Evolutionary conservation across 1,139 yeast species (phyloP).

Genomic region (Geotrichum carabidarum): DNA sequence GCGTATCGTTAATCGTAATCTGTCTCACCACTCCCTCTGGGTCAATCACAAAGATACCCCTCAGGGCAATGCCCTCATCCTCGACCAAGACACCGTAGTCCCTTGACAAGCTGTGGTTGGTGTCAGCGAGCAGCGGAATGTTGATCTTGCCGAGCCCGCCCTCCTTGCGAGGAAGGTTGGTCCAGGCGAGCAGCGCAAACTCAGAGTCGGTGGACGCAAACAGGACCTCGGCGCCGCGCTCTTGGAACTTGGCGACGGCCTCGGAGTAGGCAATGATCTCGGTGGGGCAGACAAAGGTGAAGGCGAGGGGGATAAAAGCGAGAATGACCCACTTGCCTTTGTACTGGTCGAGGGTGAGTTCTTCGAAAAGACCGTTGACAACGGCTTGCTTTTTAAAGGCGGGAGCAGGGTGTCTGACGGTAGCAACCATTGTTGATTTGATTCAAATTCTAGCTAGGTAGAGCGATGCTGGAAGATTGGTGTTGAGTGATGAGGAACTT

Average conservation of each 20-base stretch:
- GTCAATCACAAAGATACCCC: constrained; percentile 97
- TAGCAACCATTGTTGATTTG: constrained; percentile 63
- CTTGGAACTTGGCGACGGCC: constrained; percentile 83
- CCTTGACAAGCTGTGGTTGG: constrained; percentile 88
- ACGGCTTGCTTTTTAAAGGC: constrained; percentile 94
- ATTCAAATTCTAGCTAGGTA: not conserved
- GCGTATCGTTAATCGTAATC: constrained; percentile 94
- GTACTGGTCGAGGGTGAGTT: constrained; percentile 87
- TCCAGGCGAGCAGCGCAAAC: constrained; percentile 96
- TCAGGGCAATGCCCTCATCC: constrained; percentile 93
- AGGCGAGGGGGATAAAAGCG: constrained; percentile 96
- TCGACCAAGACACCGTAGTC: constrained; percentile 96
- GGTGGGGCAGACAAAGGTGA: constrained; percentile 98
- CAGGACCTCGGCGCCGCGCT: constrained; percentile 79
- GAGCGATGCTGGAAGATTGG: not conserved
- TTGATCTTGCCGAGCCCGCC: constrained; percentile 96
- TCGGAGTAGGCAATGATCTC: constrained; percentile 98
- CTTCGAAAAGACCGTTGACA: constrained; percentile 91
- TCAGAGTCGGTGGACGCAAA: constrained; percentile 98
- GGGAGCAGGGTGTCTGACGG: constrained; percentile 94
- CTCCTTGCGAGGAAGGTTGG: constrained; percentile 90
- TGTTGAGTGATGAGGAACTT: not conserved
- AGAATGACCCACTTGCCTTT: constrained; percentile 96
- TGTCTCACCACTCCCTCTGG: constrained; percentile 94
- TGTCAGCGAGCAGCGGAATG: constrained; percentile 93